Evolutionary conservation across 2,329 filamentous ascomycete species (phyloP).

Genomic region (Pseudofabraea citricarpa): DNA sequence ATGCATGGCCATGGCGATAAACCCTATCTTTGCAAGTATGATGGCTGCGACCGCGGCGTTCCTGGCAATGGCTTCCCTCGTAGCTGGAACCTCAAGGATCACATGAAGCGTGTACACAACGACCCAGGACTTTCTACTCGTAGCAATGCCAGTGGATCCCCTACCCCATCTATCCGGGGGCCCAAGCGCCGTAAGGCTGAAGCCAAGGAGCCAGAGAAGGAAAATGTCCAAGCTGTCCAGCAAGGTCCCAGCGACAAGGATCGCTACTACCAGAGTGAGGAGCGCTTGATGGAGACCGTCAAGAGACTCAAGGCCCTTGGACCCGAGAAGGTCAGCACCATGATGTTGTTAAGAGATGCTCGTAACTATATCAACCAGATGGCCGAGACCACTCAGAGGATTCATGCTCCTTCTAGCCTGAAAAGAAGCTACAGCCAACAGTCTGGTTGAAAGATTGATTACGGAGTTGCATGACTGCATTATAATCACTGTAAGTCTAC

Average conservation of each 20-base stretch:
- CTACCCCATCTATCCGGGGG: slow-evolving; percentile 20
- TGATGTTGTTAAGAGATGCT: slow-evolving; percentile 19
- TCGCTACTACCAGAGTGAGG: slow-evolving; percentile 21
- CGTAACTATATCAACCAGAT: slow-evolving; percentile 24
- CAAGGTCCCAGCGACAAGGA: slow-evolving; percentile 23
- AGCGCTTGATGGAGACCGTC: slow-evolving; percentile 19
- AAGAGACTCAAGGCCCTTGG: slow-evolving; percentile 18
- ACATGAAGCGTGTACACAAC: slow-evolving; percentile 93
- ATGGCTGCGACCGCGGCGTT: slow-evolving; percentile 79
- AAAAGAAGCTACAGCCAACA: slow-evolving; percentile 14
- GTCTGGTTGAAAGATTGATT: slow-evolving; percentile 23
- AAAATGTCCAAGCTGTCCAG: slow-evolving; percentile 19
- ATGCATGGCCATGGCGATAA: slow-evolving; percentile 94
- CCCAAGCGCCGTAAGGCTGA: slow-evolving; percentile 26
- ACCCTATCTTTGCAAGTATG: slow-evolving; percentile 83
- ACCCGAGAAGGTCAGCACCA: slow-evolving; percentile 19
- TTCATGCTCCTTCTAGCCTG: slow-evolving; percentile 15
- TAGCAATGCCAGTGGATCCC: slow-evolving; percentile 19
- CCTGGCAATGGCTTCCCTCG: slow-evolving; percentile 86
- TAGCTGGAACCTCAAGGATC: slow-evolving; percentile 92
- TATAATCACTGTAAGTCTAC: too few species aligned
- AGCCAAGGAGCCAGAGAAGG: slow-evolving; percentile 22
- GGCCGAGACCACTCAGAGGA: slow-evolving; percentile 21
- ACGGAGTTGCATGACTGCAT: too few species aligned
- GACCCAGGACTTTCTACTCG: slow-evolving; percentile 21